Evolutionary conservation across 495 filamentous ascomycete species (phyloP).

Genomic region (Aspergillus asperescens): DNA sequence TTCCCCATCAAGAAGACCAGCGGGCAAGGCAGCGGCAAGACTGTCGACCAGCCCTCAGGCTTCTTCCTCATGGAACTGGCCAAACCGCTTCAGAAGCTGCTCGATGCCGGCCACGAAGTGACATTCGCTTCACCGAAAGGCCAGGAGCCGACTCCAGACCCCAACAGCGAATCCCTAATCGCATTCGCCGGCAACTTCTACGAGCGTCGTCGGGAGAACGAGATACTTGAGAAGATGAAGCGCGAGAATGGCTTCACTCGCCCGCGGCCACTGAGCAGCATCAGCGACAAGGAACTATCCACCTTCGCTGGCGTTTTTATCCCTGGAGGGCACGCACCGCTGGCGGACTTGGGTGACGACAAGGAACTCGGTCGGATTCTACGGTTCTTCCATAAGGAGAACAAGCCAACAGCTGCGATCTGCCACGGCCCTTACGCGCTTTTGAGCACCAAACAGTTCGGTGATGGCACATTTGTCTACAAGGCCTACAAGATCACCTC

Average conservation of each 20-base stretch:
- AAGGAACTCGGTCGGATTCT: conserved; percentile 36
- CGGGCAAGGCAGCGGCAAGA: conserved; percentile 21
- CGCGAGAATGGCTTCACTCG: conserved; percentile 26
- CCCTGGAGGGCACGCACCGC: conserved; percentile 39
- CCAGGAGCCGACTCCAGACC: conserved; percentile 30
- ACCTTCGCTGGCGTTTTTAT: conserved; percentile 36
- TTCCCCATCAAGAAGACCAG: conserved; percentile 31
- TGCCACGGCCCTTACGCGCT: conserved; percentile 43
- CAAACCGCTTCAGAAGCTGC: conserved; percentile 34
- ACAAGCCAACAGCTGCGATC: conserved; percentile 35
- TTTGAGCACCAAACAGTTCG: conserved; percentile 29
- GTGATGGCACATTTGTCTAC: conserved; percentile 32
- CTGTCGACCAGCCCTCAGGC: conserved; percentile 33
- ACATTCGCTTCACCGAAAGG: conserved; percentile 38
- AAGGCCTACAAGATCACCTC: conserved; percentile 29
- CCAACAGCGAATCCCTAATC: conserved; percentile 31
- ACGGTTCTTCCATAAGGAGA: conserved; percentile 29
- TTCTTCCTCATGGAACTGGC: conserved; percentile 45
- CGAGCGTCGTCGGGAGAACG: conserved; percentile 33
- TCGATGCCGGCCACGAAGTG: conserved; percentile 33
- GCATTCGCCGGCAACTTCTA: conserved; percentile 39
- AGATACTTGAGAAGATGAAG: conserved; percentile 35
- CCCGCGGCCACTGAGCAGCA: not conserved
- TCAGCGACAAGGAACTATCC: conserved; percentile 24
- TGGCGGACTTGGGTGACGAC: conserved; percentile 34